A percentile compares a stretch with the other conserved stretches of the same genome.
Conservation (phyloP, 306 rosid species). For the Hippophae rhamnoides region DNA sequence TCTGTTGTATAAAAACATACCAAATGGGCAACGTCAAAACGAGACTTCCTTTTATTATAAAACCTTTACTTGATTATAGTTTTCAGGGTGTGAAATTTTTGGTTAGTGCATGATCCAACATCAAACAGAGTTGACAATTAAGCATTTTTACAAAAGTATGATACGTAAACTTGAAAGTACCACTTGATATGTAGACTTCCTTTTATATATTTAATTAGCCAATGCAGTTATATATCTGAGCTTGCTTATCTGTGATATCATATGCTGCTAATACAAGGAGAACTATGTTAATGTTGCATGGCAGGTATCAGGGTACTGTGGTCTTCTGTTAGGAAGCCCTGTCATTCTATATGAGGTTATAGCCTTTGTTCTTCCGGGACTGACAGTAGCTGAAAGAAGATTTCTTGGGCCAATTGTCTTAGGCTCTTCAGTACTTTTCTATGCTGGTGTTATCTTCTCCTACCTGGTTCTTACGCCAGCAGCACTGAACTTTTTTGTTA, state of each 20-base stretch:
- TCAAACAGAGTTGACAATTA: no score
- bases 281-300: conserved; percentile 1
- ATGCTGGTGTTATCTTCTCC: conserved; percentile 81
- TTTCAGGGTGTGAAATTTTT: no score
- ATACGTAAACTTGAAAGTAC: no score
- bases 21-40: no score
- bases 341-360: conserved; percentile 80
- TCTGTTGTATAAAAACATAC: no score
- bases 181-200: no score
- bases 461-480: conserved; percentile 79
- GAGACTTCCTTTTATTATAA: no score
- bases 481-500: conserved; percentile 85
- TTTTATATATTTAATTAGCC: not conserved
- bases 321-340: conserved; percentile 94
- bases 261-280: not conserved
- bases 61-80: no score
- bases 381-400: conserved; percentile 69
- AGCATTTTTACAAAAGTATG: no score
- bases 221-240: not conserved
- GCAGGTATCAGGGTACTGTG: conserved; percentile 98
- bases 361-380: conserved; percentile 87
- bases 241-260: not conserved
- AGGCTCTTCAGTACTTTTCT: conserved; percentile 95
- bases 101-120: no score
- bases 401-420: conserved; percentile 92